Evolutionary conservation across 371 early-diverging fungal species (phyloP), one percentile per base, ranked within the genome.

Genomic region (Mortierella sp.): DNA sequence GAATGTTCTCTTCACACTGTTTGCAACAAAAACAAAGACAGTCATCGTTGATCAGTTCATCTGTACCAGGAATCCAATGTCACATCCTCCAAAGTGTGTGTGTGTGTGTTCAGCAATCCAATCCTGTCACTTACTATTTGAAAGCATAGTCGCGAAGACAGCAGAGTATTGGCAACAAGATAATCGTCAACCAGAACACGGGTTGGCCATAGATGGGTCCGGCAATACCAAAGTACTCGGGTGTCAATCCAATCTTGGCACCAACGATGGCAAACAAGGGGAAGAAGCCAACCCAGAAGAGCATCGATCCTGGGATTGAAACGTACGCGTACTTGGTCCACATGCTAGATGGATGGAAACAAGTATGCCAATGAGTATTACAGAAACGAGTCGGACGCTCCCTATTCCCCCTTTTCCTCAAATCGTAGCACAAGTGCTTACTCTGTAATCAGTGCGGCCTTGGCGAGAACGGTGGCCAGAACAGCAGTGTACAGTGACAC

Each of bases 291-390:
- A 95, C 82, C 96, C 96, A 98, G 71, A 96, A 83, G 4, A 88
- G 51, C 84, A 94, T 87, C n/a, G 95, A 94, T 1, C 94, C 95
- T 21, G 91, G 86, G 59, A 94, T 90, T 28, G 95, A 90, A 44
- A 94, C 72, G 37, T 88, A 85, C 0, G 95, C 91, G 76, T 92
- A 95, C 64, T 93, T 94, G 34, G 92, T 95, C 94, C 94, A 95
- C 49, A 89, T 78, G 54, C 88, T 88, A 51, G 21, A 24, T 31
- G 58, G 43, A 56, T 6, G 28, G 24, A 22, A 37, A 16, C 14
- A 28, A 25, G 44, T 41, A 52, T 10, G 4, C 3, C 46, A 29
- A 49, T 34, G 9, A 50, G 25, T 28, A 34, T 9, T n/a, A n/a
- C n/a, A n/a, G 10, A 34, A 34, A 34, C 34, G 34, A 34, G 34